A percentile compares a stretch with the other conserved stretches of the same genome.
Conservation (phyloP, 1,284 basidiomycete species). For the Ceratobasidium sp. region DNA sequence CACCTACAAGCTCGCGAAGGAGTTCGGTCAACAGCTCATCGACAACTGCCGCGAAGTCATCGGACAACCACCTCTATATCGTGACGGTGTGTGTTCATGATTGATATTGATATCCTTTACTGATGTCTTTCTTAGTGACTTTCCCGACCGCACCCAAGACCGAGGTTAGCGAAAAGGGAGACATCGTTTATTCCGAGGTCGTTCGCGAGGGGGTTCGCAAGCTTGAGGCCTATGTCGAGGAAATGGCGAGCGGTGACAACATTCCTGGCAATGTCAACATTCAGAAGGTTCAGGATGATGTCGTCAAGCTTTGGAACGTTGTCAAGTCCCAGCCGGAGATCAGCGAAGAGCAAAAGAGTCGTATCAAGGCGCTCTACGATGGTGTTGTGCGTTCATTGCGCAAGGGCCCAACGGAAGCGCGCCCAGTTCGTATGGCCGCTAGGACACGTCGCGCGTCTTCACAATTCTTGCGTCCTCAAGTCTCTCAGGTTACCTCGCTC, state of each 20-base stretch:
- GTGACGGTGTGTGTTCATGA: slow-evolving; percentile 76
- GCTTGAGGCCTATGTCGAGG: slow-evolving; percentile 96
- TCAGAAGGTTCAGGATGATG: slow-evolving; percentile 96
- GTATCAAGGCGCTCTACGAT: slow-evolving; percentile 96
- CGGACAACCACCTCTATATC: slow-evolving; percentile 86
- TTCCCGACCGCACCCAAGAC: slow-evolving; percentile 98
- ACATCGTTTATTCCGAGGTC: slow-evolving; percentile 94
- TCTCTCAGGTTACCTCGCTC: slow-evolving; percentile 72
- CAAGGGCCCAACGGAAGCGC: slow-evolving; percentile 66
- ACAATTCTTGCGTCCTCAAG: slow-evolving; percentile 92
- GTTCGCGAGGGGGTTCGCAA: slow-evolving; percentile 96
- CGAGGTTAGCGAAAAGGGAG: slow-evolving; percentile 91
- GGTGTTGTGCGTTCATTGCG: slow-evolving; percentile 89
- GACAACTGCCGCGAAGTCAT: slow-evolving; percentile 92
- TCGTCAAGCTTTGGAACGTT: slow-evolving; percentile 95
- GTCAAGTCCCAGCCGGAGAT: slow-evolving; percentile 98
- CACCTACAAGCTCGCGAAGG: slow-evolving; percentile 92
- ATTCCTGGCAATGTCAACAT: slow-evolving; percentile 87
- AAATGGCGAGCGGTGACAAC: slow-evolving; percentile 96
- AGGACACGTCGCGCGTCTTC: slow-evolving; percentile 88
- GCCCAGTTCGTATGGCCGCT: slow-evolving; percentile 62
- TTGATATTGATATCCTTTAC: background rate
- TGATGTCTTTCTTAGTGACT: slow-evolving; percentile 69
- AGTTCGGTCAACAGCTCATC: slow-evolving; percentile 95
- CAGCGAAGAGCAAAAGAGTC: slow-evolving; percentile 95